Base-by-base conservation (phyloP, 2,329 filamentous ascomycete species). In the Pseudogymnoascus sp. region DNA sequence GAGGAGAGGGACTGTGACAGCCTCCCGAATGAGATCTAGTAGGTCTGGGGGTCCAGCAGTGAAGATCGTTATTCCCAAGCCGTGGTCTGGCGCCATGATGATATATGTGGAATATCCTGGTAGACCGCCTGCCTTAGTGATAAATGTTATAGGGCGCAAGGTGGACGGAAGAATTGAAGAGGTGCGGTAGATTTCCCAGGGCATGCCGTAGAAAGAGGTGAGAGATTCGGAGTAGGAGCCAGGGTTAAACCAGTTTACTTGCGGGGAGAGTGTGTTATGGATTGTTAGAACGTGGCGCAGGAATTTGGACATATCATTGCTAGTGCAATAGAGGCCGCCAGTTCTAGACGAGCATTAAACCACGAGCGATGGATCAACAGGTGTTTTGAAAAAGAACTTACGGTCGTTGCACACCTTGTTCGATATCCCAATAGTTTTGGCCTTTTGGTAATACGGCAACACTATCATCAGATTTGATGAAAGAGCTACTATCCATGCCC, bases 181-280 rank as follows among this genome's bases (percentile, higher is more conserved):
- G 1, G 75, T 77, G 0, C 77, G 75, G 44, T 76, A 76, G 0
- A 78, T 80, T 67, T 81, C 78, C 76, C 78, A 81, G 0, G 78
- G 78, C 71, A 78, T 77, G 3, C 78, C 79, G 63, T 79, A 80
- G 64, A 77, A 79, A 0, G 70, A 74, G 26, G 75, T 66, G 13
- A 75, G 61, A 0, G 76, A 76, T 1, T 69, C 70, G 0, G 71
- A 66, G 40, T 72, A 76, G 2, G 76, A 78, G 1, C 70, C 73
- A 0, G 78, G 77, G 42, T 77, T 65, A 10, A 79, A 65, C 78
- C 78, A 80, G 74, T 13, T 57, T 57, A 57, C 4, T 13, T 57
- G 26, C 9, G 47, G 47, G 0, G 74, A 76, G 19, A 80, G 70
- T 9, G 71, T 70, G 60, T 79, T 79, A 71, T 75, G 74, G 42